Base-by-base conservation (phyloP, 257 asterid genomes). In the Lycium ferocissimum region DNA sequence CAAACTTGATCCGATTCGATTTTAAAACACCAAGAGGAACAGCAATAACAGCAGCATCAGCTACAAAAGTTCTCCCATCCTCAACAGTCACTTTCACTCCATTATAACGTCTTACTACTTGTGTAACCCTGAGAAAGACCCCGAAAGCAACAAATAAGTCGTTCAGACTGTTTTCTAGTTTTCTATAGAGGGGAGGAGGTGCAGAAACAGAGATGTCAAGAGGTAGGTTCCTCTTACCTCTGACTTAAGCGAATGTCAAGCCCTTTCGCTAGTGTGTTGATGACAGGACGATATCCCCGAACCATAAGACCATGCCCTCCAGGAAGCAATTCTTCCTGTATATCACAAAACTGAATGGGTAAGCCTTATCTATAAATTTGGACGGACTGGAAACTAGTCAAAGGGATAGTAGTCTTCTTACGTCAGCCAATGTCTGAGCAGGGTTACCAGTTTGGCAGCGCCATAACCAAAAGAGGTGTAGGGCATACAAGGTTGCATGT, bases 291-390 rank as follows among this genome's bases (percentile, higher is more conserved):
- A 84, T 96, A 96, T 66, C 99, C 99, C 78, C 98, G 90, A 59
- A 96, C 98, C 99, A 96, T 96, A 79, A 96, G 96, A 66, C 99
- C 99, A 83, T 96, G 99, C 66, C 99, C 99, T 79, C 99, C 98
- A 53, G 99, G 98, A 81, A 96, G 95, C 94, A 96, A 87, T 83
- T 85, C 98, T 88, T 96, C 99, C 98, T 94, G 87, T 65, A 65
- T 59, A 88, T 71, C 22, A 59, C 65, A 78, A 78, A 18, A 18
- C 53, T 20, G 65, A 35, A 78, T 22, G 10, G 6, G 47, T 47
- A 58, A 58, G 22, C 26, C 65, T 17, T 5, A n/a, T 26, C 33
- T 26, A 26, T 26, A 81, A 12, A 43, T 75, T 49, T 51, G 61
- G 43, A 22, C 0, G 14, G 62, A 75, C 81, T 22, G 81, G 81